phyloP scores from a whole-genome alignment of 169 alveolate species.

The Eimeria maxima region DNA sequence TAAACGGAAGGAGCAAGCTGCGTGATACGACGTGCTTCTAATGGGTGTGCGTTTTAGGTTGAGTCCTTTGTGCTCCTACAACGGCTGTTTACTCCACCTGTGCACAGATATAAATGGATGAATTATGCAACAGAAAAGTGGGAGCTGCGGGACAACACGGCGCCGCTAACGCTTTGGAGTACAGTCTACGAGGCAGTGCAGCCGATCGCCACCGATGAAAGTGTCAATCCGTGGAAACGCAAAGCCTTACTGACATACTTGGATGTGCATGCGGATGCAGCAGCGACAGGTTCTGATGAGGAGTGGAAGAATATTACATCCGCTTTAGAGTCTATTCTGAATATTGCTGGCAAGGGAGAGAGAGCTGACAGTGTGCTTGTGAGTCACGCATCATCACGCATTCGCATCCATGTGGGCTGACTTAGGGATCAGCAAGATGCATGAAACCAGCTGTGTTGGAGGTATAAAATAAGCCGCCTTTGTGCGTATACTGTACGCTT shows the following conservation, averaged over 20 bases:
- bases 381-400: not conserved
- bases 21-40: not conserved
- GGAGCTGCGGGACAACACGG: not conserved
- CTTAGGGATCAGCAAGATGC: not conserved
- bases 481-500: not conserved
- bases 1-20: not conserved
- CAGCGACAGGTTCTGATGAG: not conserved
- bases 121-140: not conserved
- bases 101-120: not conserved
- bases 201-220: constrained; percentile 8
- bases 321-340: not conserved
- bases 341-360: not conserved
- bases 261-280: not conserved
- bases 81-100: constrained; percentile 24
- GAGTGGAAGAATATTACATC: not conserved
- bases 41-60: not conserved
- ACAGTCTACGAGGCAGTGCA: not conserved
- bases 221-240: not conserved
- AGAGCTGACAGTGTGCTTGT: constrained; percentile 14
- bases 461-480: too few species aligned
- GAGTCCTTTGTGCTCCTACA: not conserved
- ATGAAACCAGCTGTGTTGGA: not conserved
- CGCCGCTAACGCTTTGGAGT: not conserved
- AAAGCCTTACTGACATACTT: not conserved
- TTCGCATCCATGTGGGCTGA: not conserved